These are phyloP conservation scores for Zasmidium cellare DNA, from an alignment of 2,329 filamentous ascomycete species.

Conservation along the genomic window DNA sequence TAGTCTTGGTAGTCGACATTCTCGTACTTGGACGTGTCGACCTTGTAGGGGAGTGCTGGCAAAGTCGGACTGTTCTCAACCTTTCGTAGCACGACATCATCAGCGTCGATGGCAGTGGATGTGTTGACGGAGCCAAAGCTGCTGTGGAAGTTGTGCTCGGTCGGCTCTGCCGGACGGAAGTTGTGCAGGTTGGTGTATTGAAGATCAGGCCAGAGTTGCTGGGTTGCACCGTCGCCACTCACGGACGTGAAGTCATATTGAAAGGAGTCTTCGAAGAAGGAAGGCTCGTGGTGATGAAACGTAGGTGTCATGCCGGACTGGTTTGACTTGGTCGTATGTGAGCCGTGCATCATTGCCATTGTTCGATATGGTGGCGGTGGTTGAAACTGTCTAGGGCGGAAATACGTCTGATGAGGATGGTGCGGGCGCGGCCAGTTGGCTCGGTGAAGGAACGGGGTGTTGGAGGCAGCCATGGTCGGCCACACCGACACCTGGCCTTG, in stretches of 20 bases:
- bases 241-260: neutral
- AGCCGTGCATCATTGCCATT: conserved; percentile 10
- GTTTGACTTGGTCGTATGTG: neutral
- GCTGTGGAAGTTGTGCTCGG: conserved; percentile 1
- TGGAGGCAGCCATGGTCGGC: conserved; percentile 1
- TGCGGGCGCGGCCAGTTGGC: neutral
- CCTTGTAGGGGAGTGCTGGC: conserved; percentile 6
- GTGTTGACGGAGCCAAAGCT: neutral
- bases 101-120: neutral
- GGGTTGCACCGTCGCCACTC: neutral
- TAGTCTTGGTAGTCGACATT: conserved; percentile 20
- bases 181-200: neutral
- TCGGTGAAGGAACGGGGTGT: neutral
- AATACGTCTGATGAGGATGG: neutral
- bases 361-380: conserved; percentile 2
- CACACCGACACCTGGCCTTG: conserved; percentile 12
- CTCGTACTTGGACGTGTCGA: conserved; percentile 24
- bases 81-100: conserved; percentile 1
- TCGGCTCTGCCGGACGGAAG: neutral
- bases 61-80: conserved; percentile 9
- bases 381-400: conserved; percentile 9
- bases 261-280: conserved; percentile 4
- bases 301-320: neutral
- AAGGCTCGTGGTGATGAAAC: neutral
- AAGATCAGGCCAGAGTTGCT: neutral